Base-by-base conservation (phyloP, 2,329 filamentous ascomycete species). In the Fusarium irregulare region DNA sequence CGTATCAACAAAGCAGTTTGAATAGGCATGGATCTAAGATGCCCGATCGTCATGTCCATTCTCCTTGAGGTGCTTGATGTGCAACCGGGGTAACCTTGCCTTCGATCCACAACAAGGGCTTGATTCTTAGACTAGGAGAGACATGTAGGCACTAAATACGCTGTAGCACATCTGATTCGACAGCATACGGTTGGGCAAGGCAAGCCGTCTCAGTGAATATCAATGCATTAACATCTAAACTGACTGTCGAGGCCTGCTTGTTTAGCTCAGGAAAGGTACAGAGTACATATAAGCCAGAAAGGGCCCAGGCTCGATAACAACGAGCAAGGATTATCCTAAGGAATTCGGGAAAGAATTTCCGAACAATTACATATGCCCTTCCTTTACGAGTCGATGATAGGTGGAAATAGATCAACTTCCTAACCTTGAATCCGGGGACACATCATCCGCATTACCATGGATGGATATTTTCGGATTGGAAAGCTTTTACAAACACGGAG, bases 301-400 rank as follows among this genome's bases (percentile, higher is more conserved):
- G 28, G 18, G 27, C 7, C 16, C 23, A 27, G 49, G 3, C 32
- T 25, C 16, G 23, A 51, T 18, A 51, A 41, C 13, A 21, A 21
- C 34, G 11, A n/a, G n/a, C 49, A 41, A 28, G 49, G 49, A 51
- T 51, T 51, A 41, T 51, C 49, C 49, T 51, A 42, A 51, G 49
- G 49, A 51, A 51, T 51, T 51, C 48, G 48, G 48, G 14, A 51
- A 51, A 51, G 4, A 5, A 16, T 51, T 51, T 27, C 49, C 49
- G 49, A 23, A n/a, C 6, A 27, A 23, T 23, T 27, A 13, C 12
- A 40, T 13, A 40, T 18, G 18, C 41, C 23, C 13, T 14, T 23
- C 10, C 18, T 18, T 37, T 37, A 10, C 18, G 32, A 7, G 32
- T 37, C 14, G n/a, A 21, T 51, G 34, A 51, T 51, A 51, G 49